Conservation (phyloP, 352 stramenopile genomes). For the Phytophthora hybrid region DNA sequence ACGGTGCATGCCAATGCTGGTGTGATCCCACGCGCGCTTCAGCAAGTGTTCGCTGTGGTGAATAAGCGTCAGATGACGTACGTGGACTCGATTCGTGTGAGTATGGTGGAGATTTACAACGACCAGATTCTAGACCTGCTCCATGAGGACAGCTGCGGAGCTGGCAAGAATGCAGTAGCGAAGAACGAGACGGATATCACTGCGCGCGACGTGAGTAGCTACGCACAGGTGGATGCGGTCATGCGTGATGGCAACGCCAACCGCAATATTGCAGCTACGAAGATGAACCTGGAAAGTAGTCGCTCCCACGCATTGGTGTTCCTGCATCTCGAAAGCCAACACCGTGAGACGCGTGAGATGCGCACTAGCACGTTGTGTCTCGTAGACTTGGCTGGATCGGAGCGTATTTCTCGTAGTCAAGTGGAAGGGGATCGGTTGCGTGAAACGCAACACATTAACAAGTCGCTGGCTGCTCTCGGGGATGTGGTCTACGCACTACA, state of each 20-base stretch:
- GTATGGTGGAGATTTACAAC: constrained; percentile 99
- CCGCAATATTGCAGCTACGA: constrained; percentile 82
- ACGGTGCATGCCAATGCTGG: constrained; percentile 74
- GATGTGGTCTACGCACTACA: constrained; percentile 97
- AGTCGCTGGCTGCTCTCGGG: constrained; percentile 96
- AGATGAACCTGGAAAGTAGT: constrained; percentile 90
- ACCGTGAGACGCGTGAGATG: constrained; percentile 72
- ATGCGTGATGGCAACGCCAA: constrained; percentile 83
- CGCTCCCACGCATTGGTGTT: constrained; percentile 88
- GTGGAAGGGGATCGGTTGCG: constrained; percentile 91
- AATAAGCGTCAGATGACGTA: constrained; percentile 79
- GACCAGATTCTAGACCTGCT: constrained; percentile 94
- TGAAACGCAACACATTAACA: constrained; percentile 99
- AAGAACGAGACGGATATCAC: constrained; percentile 83
- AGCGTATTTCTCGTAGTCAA: constrained; percentile 91
- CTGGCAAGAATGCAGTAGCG: constrained; percentile 60
- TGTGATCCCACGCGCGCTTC: constrained; percentile 96
- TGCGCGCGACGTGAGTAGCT: constrained; percentile 60
- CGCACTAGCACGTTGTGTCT: constrained; percentile 94
- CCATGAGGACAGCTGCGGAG: constrained; percentile 42
- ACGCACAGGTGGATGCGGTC: constrained; percentile 73
- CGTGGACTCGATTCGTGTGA: constrained; percentile 79
- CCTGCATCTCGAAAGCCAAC: constrained; percentile 77
- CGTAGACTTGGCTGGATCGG: constrained; percentile 98
- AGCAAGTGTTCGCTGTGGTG: constrained; percentile 94